These are phyloP conservation scores for Trypanosoma conorhini DNA, from an alignment of 208 protist genomes.

Conservation along the genomic window DNA sequence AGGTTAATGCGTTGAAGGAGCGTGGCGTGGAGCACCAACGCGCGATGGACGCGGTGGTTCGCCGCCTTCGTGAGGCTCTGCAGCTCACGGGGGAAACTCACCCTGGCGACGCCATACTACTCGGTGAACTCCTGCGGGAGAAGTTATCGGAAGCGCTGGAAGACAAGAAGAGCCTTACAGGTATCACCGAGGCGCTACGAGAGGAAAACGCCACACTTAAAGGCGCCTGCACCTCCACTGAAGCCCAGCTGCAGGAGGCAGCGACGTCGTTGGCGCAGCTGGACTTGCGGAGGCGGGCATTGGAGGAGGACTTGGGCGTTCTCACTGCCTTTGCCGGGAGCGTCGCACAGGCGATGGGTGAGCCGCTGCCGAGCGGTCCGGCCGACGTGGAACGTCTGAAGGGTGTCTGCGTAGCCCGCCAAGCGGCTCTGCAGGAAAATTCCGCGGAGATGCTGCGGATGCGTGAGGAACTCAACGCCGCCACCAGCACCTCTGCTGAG, in stretches of 20 bases:
- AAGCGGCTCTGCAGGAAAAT: background rate
- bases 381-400: background rate
- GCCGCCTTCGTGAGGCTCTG: background rate
- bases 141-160: background rate
- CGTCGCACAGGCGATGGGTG: background rate
- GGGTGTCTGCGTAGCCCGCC: background rate
- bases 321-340: constrained; percentile 2
- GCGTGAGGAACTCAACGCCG: constrained; percentile 1
- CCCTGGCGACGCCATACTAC: background rate
- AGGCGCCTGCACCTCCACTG: background rate
- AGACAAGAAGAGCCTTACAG: constrained; percentile 11
- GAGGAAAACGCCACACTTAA: background rate
- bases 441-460: background rate
- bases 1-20: constrained; percentile 8
- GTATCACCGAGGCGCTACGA: background rate
- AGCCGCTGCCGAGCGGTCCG: background rate
- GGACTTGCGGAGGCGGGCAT: background rate
- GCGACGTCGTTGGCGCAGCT: constrained; percentile 1
- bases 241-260: background rate
- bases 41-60: constrained; percentile 1
- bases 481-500: background rate
- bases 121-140: background rate
- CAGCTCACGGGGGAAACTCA: background rate
- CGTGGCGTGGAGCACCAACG: background rate
- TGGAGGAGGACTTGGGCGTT: background rate